Evolutionary conservation across 31 red algal genomes (phyloP).

Genomic region (Odonthalia washingtoniensis): DNA sequence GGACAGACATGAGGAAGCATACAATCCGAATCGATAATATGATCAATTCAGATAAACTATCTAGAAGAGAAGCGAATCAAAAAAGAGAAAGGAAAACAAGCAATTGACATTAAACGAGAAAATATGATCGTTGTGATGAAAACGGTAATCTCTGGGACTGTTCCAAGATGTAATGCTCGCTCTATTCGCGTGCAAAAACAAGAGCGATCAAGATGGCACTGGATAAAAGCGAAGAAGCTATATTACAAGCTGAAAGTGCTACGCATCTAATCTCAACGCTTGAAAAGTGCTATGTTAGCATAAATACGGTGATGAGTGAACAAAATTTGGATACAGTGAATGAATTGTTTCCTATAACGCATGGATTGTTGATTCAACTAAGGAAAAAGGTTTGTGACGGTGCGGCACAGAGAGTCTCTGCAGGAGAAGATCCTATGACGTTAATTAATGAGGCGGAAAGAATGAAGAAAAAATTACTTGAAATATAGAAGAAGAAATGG

Average conservation of each 20-base stretch:
- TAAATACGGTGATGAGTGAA: constrained; percentile 30
- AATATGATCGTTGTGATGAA: too few relatives aligned
- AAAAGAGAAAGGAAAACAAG: too few relatives aligned
- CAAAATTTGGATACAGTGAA: constrained; percentile 47
- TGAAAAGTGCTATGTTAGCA: constrained; percentile 33
- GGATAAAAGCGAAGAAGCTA: too few relatives aligned
- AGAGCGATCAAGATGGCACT: constrained; percentile 78
- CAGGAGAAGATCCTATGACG: too few relatives aligned
- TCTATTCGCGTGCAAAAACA: constrained; percentile 65
- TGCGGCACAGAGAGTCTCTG: constrained; percentile 51
- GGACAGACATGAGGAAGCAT: too few relatives aligned
- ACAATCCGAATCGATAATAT: too few relatives aligned
- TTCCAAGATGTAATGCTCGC: constrained; percentile 74
- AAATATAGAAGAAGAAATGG: constrained; percentile 37
- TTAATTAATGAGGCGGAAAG: too few relatives aligned
- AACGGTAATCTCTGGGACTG: constrained; percentile 69
- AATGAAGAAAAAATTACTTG: too few relatives aligned
- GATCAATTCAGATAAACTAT: too few relatives aligned
- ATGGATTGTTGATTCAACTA: constrained; percentile 21
- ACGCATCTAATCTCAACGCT: constrained; percentile 51
- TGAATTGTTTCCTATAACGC: constrained; percentile 35
- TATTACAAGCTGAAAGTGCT: too few relatives aligned
- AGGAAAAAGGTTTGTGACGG: constrained; percentile 39
- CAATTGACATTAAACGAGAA: too few relatives aligned
- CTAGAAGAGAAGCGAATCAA: too few relatives aligned